A percentile compares a stretch with the other conserved stretches of the same genome.
These are phyloP conservation scores for Aspergillus nanangensis DNA, from an alignment of 495 filamentous ascomycete species.

Conservation along the genomic window DNA sequence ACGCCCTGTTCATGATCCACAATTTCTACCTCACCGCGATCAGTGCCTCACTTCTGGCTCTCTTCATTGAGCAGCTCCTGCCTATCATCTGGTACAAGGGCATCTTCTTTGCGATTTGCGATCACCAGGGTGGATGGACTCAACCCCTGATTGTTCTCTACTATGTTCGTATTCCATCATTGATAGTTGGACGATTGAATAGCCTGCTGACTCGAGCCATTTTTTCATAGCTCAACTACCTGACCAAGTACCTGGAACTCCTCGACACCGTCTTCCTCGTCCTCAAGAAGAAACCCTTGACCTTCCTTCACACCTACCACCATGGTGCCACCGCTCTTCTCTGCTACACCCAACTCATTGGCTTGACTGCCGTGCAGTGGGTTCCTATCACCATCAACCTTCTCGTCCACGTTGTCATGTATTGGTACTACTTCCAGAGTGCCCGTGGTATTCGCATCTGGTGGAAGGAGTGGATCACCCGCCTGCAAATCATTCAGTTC, in stretches of 20 bases:
- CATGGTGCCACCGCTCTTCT: constrained; percentile 68
- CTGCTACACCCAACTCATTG: constrained; percentile 69
- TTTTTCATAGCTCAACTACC: constrained; percentile 59
- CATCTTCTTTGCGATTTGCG: constrained; percentile 62
- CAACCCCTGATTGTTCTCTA: constrained; percentile 61
- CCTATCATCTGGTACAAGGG: constrained; percentile 56
- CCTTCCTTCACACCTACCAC: constrained; percentile 74
- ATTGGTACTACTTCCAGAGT: constrained; percentile 62
- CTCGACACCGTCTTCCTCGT: constrained; percentile 68
- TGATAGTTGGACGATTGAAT: neutral
- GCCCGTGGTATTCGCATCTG: constrained; percentile 55
- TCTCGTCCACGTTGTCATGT: constrained; percentile 66
- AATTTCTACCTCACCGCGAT: constrained; percentile 62
- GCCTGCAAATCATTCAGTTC: constrained; percentile 55
- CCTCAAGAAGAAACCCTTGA: constrained; percentile 74
- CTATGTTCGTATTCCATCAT: constrained; percentile 48
- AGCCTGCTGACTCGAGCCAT: constrained; percentile 5
- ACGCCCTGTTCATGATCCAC: constrained; percentile 65
- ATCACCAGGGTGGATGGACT: constrained; percentile 63
- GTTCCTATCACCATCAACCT: constrained; percentile 65
- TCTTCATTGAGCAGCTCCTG: constrained; percentile 62
- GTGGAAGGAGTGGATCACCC: constrained; percentile 60
- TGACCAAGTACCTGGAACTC: constrained; percentile 69
- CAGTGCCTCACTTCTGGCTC: constrained; percentile 54
- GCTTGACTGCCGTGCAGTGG: constrained; percentile 65